Conservation (phyloP, 2,329 filamentous ascomycete species). For the Trichoderma endophyticum region DNA sequence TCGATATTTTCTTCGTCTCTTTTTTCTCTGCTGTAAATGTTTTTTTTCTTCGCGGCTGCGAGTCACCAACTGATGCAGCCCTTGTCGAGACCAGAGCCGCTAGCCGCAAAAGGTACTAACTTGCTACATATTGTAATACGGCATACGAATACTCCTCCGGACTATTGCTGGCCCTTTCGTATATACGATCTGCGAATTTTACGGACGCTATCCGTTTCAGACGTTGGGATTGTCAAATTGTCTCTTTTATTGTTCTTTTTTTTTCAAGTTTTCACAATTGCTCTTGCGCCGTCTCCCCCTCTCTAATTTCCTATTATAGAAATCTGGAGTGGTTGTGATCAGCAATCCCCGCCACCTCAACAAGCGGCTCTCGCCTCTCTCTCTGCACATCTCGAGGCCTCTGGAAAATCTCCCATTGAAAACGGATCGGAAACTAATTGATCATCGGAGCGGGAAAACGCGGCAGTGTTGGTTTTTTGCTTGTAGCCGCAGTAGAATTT, state of each 20-base stretch:
- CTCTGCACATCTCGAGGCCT: background rate
- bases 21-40: background rate
- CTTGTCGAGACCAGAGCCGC: background rate
- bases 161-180: background rate
- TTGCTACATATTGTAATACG: background rate
- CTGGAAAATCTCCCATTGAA: background rate
- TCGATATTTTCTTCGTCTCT: background rate
- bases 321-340: background rate
- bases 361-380: background rate
- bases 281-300: background rate
- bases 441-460: background rate
- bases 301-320: background rate
- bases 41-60: background rate
- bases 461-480: background rate
- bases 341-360: background rate
- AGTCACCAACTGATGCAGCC: background rate
- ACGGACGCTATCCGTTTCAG: background rate
- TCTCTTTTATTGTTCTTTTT: background rate
- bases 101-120: background rate
- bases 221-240: background rate
- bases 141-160: background rate
- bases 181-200: background rate
- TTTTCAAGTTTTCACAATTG: background rate
- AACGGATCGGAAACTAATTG: background rate
- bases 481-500: background rate